Evolutionary conservation across 495 filamentous ascomycete species (phyloP), one percentile per base, ranked within the genome.

Genomic region (Trichoderma parareesei): DNA sequence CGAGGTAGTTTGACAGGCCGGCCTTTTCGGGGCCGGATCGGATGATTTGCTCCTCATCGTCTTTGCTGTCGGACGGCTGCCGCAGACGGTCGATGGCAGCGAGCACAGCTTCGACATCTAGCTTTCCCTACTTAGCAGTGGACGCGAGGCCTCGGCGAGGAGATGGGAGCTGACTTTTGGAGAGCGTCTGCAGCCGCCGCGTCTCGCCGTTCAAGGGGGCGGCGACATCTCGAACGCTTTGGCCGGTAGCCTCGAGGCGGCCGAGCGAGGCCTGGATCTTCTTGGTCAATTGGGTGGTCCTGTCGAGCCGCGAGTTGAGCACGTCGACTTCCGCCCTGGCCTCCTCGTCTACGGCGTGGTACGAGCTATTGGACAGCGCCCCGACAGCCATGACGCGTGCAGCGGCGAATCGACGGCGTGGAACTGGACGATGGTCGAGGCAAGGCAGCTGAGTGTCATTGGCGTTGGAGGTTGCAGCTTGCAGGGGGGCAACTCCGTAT

Each of bases 161-260:
- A 38, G 10, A 33, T 13, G 60, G 10, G 38, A 27, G 71, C 84
- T 63, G 72, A 88, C 88, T 97, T 67, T 81, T 87, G 63, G 90
- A 92, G 46, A 92, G 85, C 33, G 85, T 83, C 73, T 97, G 95
- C 5, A 97, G 84, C 44, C 84, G 87, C 74, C 91, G 89, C 2
- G 95, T 98, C 72, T 96, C 95, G 70, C 90, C 92, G 73, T 92
- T 92, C 38, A 98, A 88, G 9, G 95, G 95, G 1, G 92, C 91
- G 60, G 96, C 91, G 10, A 95, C 91, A 66, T 96, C 88, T 65
- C 93, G 88, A 16, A 98, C 92, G 60, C 87, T 91, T 72, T 91
- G 90, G 20, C 92, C 94, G 60, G 89, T 92, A 40, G 87, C 86
- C 67, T 97, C 91, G 13, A 99, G 78, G 69, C 93, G 85, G 40